phyloP scores from a whole-genome alignment of 805 yeast species.

The Candida koratica region DNA sequence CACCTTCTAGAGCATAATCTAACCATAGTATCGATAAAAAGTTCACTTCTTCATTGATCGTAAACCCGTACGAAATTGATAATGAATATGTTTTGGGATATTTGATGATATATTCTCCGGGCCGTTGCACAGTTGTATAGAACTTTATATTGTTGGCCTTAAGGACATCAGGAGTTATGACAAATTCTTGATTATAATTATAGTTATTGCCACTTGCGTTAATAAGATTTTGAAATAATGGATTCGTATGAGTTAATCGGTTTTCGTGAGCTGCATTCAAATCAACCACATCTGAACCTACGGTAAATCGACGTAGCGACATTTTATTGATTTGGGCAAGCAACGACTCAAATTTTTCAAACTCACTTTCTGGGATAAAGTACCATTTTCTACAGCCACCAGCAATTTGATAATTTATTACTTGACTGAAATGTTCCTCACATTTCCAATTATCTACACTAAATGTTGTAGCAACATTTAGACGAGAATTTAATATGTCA shows the following conservation, averaged over 20 bases:
- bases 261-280: neutral
- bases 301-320: neutral
- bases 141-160: constrained; percentile 45
- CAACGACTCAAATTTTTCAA: constrained; percentile 40
- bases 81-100: constrained; percentile 55
- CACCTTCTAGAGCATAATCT: constrained; percentile 44
- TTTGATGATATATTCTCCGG: constrained; percentile 58
- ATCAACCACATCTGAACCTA: neutral
- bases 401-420: constrained; percentile 48
- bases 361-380: constrained; percentile 55
- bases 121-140: constrained; percentile 49
- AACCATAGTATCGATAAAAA: constrained; percentile 61
- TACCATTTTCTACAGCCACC: constrained; percentile 62
- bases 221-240: constrained; percentile 23
- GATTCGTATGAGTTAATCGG: constrained; percentile 28
- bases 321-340: neutral
- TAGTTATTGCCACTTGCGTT: constrained; percentile 11
- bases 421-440: constrained; percentile 59
- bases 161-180: constrained; percentile 50
- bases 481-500: constrained; percentile 40
- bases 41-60: constrained; percentile 51
- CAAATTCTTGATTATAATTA: constrained; percentile 34
- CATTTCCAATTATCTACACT: constrained; percentile 54
- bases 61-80: constrained; percentile 51
- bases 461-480: constrained; percentile 51